A percentile compares a stretch with the other conserved stretches of the same genome.
Evolutionary conservation across 2,329 filamentous ascomycete genomes (phyloP).

Genomic region (Knoxdaviesia proteae): DNA sequence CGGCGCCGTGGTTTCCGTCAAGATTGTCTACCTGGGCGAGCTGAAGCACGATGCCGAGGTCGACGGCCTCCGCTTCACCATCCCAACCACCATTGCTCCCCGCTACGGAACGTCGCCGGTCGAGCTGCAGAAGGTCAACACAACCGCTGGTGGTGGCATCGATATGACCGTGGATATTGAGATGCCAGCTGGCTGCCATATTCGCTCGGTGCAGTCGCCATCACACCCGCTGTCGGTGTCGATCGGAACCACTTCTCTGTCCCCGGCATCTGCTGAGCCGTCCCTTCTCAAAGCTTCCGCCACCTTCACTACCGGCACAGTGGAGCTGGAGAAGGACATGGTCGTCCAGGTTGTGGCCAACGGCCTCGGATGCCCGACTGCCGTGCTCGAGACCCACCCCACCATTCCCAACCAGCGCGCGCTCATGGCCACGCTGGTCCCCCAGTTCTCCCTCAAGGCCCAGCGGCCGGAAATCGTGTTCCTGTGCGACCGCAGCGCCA

Average conservation of each 20-base stretch:
- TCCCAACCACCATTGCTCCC: slow-evolving; percentile 46
- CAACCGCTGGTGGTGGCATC: slow-evolving; percentile 1
- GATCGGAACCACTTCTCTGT: slow-evolving; percentile 34
- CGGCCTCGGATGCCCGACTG: slow-evolving; percentile 37
- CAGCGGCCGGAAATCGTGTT: slow-evolving; percentile 45
- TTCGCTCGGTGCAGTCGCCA: slow-evolving; percentile 43
- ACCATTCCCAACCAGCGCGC: slow-evolving; percentile 39
- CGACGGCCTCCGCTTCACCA: slow-evolving; percentile 47
- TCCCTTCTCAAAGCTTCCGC: slow-evolving; percentile 40
- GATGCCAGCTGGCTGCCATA: slow-evolving; percentile 30
- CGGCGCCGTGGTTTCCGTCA: slow-evolving; percentile 31
- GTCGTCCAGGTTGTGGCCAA: slow-evolving; percentile 42
- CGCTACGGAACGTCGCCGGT: slow-evolving; percentile 31
- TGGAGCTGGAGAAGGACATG: slow-evolving; percentile 42
- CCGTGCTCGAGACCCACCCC: slow-evolving; percentile 45
- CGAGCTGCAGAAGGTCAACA: neutral
- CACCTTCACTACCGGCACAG: slow-evolving; percentile 28
- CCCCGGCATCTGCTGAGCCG: slow-evolving; percentile 21
- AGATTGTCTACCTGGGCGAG: slow-evolving; percentile 47
- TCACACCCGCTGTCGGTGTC: slow-evolving; percentile 46
- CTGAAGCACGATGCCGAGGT: slow-evolving; percentile 50
- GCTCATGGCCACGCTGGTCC: slow-evolving; percentile 50
- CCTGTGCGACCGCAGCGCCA: slow-evolving; percentile 50
- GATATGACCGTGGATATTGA: slow-evolving; percentile 15
- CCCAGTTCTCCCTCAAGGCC: slow-evolving; percentile 37